phyloP scores from a whole-genome alignment of 345 rosid species.

The Physaria fendleri region DNA sequence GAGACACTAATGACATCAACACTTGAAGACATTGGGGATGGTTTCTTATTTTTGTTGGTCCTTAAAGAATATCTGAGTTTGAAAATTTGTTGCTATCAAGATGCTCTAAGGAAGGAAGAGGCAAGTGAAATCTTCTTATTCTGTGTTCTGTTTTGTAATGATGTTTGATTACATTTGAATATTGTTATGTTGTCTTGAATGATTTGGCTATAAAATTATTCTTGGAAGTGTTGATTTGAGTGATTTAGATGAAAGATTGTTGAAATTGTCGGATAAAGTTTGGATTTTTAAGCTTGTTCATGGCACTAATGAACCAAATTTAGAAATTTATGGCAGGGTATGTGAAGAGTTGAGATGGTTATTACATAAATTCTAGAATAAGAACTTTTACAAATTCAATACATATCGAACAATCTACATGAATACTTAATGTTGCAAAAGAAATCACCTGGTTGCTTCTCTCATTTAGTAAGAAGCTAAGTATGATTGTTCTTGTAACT shows the following conservation, averaged over 20 bases:
- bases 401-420: too few species aligned
- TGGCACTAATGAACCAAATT: not conserved
- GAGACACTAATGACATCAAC: conserved; percentile 40
- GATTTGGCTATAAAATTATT: conserved; percentile 1
- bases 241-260: conserved; percentile 3
- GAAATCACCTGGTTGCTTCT: not conserved
- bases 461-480: not conserved
- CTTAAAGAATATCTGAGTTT: not conserved
- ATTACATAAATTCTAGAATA: too few species aligned
- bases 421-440: not conserved
- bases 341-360: not conserved
- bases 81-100: not conserved
- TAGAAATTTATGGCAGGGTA: not conserved
- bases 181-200: not conserved
- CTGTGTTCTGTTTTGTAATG: conserved; percentile 4
- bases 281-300: not conserved
- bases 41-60: not conserved
- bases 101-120: conserved; percentile 2
- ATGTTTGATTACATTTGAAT: conserved; percentile 12
- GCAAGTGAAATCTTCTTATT: not conserved
- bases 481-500: conserved; percentile 8
- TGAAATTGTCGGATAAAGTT: conserved; percentile 1
- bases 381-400: too few species aligned
- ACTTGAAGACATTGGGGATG: conserved; percentile 8
- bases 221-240: conserved; percentile 4